Conservation (phyloP, 208 protist genomes). For the Balamuthia mandrillaris region DNA sequence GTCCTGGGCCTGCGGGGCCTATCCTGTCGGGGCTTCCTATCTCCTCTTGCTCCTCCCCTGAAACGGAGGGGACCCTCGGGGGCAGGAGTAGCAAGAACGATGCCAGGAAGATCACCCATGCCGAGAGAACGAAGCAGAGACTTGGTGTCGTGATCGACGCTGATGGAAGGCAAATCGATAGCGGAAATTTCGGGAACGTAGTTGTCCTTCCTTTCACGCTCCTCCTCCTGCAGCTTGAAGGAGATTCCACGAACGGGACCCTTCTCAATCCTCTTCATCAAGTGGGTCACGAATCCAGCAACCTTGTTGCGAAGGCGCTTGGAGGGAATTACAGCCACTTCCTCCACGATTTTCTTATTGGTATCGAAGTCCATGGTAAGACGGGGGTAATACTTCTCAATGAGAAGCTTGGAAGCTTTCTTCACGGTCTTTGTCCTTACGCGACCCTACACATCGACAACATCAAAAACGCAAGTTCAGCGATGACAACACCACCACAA, state of each 20-base stretch:
- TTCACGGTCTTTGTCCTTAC: slow-evolving; percentile 99
- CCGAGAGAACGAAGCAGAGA: slow-evolving; percentile 56
- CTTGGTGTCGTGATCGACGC: slow-evolving; percentile 55
- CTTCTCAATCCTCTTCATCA: slow-evolving; percentile 96
- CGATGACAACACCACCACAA: no score
- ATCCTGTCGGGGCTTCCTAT: no score
- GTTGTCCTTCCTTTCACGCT: slow-evolving; percentile 99
- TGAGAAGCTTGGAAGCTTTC: slow-evolving; percentile 95
- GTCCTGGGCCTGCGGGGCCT: no score
- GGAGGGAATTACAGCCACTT: slow-evolving; percentile 96
- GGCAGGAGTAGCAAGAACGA: no score
- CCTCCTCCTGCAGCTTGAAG: slow-evolving; percentile 99
- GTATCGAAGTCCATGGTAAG: slow-evolving; percentile 98
- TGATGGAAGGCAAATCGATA: slow-evolving; percentile 63
- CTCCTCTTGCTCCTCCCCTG: no score
- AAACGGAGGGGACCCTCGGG: no score
- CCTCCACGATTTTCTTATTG: slow-evolving; percentile 95
- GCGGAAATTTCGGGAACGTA: slow-evolving; percentile 94
- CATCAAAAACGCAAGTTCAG: no score
- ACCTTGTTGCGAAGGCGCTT: slow-evolving; percentile 99
- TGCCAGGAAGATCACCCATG: background rate
- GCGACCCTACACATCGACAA: slow-evolving; percentile 94
- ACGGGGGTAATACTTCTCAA: slow-evolving; percentile 99
- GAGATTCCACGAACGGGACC: slow-evolving; percentile 99
- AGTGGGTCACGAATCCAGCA: slow-evolving; percentile 96